Conservation (phyloP, 352 stramenopile species). For the Elongisporangium undulatum region DNA sequence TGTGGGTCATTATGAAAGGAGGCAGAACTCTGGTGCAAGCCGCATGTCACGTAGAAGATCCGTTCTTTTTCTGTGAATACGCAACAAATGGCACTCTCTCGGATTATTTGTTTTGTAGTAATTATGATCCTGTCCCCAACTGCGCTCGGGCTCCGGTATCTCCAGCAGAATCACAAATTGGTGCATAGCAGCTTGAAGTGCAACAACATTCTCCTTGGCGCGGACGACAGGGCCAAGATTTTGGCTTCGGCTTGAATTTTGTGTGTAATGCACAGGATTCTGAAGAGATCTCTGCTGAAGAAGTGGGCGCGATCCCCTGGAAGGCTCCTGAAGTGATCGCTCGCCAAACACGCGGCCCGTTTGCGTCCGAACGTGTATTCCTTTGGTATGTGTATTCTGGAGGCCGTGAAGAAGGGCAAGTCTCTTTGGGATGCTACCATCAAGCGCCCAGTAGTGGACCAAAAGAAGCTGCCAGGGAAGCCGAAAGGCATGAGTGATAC, state of each 20-base stretch:
- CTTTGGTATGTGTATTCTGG: conserved; percentile 8
- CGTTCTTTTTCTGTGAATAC: conserved; percentile 16
- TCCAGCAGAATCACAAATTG: conserved; percentile 15
- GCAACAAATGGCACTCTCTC: conserved; percentile 9
- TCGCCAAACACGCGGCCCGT: not conserved
- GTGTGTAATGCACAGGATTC: not conserved
- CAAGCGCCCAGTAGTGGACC: not conserved
- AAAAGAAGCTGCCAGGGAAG: not conserved
- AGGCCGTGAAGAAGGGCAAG: conserved; percentile 4
- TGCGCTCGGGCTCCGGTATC: conserved; percentile 15
- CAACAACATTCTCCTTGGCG: conserved; percentile 15
- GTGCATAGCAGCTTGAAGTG: conserved; percentile 17
- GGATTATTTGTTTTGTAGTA: conserved; percentile 10
- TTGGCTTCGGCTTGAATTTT: conserved; percentile 15
- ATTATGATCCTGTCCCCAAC: not conserved
- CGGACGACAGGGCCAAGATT: conserved; percentile 10
- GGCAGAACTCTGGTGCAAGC: conserved; percentile 1
- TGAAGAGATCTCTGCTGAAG: not conserved
- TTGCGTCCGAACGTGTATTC: conserved; percentile 8
- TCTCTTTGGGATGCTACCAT: not conserved
- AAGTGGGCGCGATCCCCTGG: not conserved
- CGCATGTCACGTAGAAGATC: conserved; percentile 5
- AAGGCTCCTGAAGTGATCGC: not conserved
- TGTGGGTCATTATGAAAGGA: conserved; percentile 7
- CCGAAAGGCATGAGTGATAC: not conserved